Base-by-base conservation (phyloP, 1,284 basidiomycete species). In the Tilletia horrida region DNA sequence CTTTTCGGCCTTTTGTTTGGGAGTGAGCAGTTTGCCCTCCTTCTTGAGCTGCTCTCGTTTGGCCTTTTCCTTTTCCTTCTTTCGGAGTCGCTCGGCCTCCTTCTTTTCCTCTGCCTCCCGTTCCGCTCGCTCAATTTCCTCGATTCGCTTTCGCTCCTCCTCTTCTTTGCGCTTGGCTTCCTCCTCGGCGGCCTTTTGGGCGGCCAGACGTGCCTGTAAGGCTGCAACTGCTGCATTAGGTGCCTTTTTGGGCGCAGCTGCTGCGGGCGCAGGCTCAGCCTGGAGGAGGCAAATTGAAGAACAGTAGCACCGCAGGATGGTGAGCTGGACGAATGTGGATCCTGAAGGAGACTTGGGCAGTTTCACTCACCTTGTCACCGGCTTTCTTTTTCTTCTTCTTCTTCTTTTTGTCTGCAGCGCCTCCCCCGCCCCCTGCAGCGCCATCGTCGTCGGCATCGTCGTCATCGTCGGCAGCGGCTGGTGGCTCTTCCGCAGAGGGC, bases 1-100 rank as follows among this genome's bases (percentile, higher is more conserved):
- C 75, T 88, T 90, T 82, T 97, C 94, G 77, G 92, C 91, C 84
- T 94, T 97, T 83, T 98, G 94, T 84, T 96, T 97, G 45, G 80
- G 79, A 1, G 80, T 81, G 42, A 81, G 70, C 18, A 80, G 74
- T 72, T 81, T 80, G 67, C 80, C 80, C 69, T 81, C 80, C 68
- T 76, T 78, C 65, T 74, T 74, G 67, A 81, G 74, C 70, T 81
- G 80, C 68, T 81, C 80, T 61, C 71, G 72, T 68, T 80, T 81
- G 40, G 71, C 72, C 67, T 72, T 75, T 68, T 81, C 80, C 66
- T 77, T 80, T 45, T 81, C 80, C 71, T 79, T 80, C 48, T 77
- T 80, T 3, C 76, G 73, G 31, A 61, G 67, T 18, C 76, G 73
- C 48, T 78, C 79, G 7, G 76, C 78, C 65, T 79, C 80, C 67